A percentile compares a stretch with the other conserved stretches of the same genome.
phyloP scores from a whole-genome alignment of 257 asterid species.

The Solanum rostratum region DNA sequence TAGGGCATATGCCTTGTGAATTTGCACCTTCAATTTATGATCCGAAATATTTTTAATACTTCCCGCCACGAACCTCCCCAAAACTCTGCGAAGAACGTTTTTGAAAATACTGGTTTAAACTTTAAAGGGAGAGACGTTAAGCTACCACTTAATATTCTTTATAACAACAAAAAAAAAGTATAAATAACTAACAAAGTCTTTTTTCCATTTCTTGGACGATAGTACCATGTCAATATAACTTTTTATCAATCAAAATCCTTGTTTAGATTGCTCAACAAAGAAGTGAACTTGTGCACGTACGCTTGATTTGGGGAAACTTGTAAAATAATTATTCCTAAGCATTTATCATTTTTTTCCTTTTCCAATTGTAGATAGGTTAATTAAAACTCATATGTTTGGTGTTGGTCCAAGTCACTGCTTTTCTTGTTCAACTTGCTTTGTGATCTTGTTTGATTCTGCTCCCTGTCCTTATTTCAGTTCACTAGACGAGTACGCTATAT shows the following conservation, averaged over 20 bases:
- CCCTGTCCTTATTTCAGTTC: background rate
- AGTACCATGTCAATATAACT: background rate
- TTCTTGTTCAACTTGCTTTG: background rate
- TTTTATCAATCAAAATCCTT: background rate
- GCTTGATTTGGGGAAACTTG: background rate
- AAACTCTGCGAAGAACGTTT: too few relatives aligned
- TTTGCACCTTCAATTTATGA: too few relatives aligned
- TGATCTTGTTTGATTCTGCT: background rate
- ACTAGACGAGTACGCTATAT: background rate
- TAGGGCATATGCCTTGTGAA: too few relatives aligned
- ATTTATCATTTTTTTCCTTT: background rate
- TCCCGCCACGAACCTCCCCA: too few relatives aligned
- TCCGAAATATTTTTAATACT: too few relatives aligned
- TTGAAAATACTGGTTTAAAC: background rate
- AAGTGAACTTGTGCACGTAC: background rate
- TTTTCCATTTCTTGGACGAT: background rate
- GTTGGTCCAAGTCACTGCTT: background rate
- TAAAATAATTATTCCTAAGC: background rate
- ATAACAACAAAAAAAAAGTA: background rate
- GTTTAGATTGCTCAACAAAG: background rate
- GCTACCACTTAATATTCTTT: background rate
- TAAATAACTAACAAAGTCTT: background rate
- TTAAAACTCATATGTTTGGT: background rate
- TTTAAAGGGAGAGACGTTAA: background rate
- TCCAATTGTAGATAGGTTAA: background rate